Base-by-base conservation (phyloP, 148 eudicot species). In the Fagopyrum tataricum region DNA sequence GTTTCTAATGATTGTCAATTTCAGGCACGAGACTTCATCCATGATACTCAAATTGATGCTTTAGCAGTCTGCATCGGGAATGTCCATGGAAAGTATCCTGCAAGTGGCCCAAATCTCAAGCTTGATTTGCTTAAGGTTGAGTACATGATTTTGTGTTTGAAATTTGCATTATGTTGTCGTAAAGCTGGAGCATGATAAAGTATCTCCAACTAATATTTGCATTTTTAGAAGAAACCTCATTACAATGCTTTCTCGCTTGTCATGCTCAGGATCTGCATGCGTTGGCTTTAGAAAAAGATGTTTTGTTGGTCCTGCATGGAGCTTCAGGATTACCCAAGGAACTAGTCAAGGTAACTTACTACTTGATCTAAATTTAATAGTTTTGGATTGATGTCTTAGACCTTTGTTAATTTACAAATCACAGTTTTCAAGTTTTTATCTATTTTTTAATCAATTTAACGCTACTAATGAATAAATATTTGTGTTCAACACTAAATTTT, bases 11-110 rank as follows among this genome's bases (percentile, higher is more conserved):
- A n/a, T 71, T 71, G 66, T 69, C 39, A 69, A 72, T 80, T 83
- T 52, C 87, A 96, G 99, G 96, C 99, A 59, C 78, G 77, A 73
- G 88, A 90, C 73, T 96, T 96, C 81, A 96, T 96, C 44, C 89
- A 89, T 58, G 82, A 84, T 71, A 90, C 97, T 12, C 87, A 85
- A 52, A 82, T 96, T 74, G 99, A 96, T 84, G 94, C 97, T 82
- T 81, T 96, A 78, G 99, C 97, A 61, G 97, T 96, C 73, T 96
- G 99, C 78, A 87, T 96, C 43, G 99, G 99, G 77, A 96, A 96
- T 80, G 97, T 96, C 79, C 99, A 96, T 74, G 99, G 99, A 58
- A 92, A 88, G 80, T 96, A 96, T 75, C 99, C 99, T 74, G 84
- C 90, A 71, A 87, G 79, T 83, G 99, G 99, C 69, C 97, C 96